Base-by-base conservation (phyloP, 1,284 basidiomycete genomes). In the Megacollybia platyphylla region DNA sequence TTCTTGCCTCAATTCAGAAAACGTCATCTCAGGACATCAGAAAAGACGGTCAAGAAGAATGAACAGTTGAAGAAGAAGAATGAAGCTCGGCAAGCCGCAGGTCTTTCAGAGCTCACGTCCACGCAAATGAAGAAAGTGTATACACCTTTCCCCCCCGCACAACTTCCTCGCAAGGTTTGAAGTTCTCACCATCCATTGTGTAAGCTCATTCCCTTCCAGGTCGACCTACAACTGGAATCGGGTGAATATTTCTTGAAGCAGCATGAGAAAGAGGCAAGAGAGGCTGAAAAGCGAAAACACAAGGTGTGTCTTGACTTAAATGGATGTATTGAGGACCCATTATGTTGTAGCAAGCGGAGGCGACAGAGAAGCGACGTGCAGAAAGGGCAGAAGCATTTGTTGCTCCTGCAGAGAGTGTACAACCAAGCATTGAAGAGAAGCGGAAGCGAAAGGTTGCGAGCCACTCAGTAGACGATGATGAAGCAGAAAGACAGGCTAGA, bases 161-260 rank as follows among this genome's bases (percentile, higher is more conserved):
- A 96, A 55, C 72, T 80, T 51, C 93, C 91, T 30, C 81, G 90
- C 55, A 98, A 98, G 71, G 85, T 85, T 54, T 44, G 2, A 7
- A 36, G 17, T 20, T 13, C 35, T n/a, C 32, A 9, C 36, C 37
- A 20, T 7, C 17, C 30, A 13, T 10, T 11, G 5, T 4, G 11
- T 20, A n/a, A 18, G 9, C 29, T 7, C n/a, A n/a, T 41, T 29
- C 13, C 30, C 37, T 29, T 37, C 5, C 50, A 87, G 82, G 71
- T 97, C 57, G 94, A 99, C 61, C 59, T 93, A 44, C 87, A 97
- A 70, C 71, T 98, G 51, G 93, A 97, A 58, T 87, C 85, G 4
- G 94, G 94, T 64, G 94, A 97, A 60, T 97, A 97, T 61, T 98
- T 97, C 73, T 81, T 97, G 66, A 94, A 94, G 60, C 68, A 86